These are phyloP conservation scores for Populus hybrid DNA, from an alignment of 441 rosid genomes.

Conservation along the genomic window DNA sequence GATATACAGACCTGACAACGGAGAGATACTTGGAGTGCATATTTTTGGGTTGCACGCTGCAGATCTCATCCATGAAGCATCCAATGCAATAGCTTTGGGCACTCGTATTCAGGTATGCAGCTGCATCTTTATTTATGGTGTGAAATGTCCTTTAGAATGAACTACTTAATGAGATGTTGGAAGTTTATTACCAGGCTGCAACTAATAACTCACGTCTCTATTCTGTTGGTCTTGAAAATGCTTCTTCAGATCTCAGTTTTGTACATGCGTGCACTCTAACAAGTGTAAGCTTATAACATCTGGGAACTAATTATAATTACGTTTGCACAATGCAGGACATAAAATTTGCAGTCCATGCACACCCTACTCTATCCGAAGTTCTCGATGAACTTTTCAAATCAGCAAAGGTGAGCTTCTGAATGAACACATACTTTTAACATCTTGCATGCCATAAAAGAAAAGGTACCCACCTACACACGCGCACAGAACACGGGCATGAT, in stretches of 20 bases:
- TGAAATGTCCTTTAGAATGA: not conserved
- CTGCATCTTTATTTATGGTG: not conserved
- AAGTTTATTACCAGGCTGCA: not conserved
- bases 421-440: not conserved
- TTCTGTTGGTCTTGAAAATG: not conserved
- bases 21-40: slow-evolving; percentile 97
- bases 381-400: slow-evolving; percentile 88
- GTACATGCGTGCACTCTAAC: not conserved
- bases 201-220: no score
- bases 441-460: not conserved
- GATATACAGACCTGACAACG: slow-evolving; percentile 96
- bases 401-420: slow-evolving; percentile 67
- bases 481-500: not conserved
- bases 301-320: not conserved
- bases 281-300: no score
- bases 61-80: slow-evolving; percentile 98
- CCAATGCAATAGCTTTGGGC: slow-evolving; percentile 90
- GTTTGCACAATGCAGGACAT: slow-evolving; percentile 53
- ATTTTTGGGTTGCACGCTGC: slow-evolving; percentile 96
- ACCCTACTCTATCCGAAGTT: slow-evolving; percentile 94
- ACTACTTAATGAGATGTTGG: not conserved
- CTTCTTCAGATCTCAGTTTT: not conserved
- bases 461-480: not conserved
- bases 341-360: slow-evolving; percentile 89
- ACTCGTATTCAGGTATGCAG: slow-evolving; percentile 64